Conservation (phyloP, 2,329 filamentous ascomycete species). For the Phaeosphaeria sp. region DNA sequence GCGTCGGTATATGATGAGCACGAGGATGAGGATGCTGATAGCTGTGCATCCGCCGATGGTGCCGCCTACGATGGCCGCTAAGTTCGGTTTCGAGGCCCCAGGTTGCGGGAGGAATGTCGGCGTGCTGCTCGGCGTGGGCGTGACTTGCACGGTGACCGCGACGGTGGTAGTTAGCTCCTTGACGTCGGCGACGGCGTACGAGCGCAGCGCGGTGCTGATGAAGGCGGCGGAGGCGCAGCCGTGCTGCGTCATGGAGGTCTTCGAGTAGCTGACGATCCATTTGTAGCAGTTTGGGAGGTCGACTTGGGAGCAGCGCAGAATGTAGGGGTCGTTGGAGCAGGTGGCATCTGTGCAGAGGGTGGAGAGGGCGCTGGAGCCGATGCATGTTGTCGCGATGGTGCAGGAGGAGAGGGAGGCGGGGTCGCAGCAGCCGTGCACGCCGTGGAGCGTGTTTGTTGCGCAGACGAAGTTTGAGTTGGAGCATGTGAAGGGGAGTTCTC, state of each 20-base stretch:
- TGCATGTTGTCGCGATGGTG: conserved; percentile 40
- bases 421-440: conserved; percentile 45
- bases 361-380: conserved; percentile 30
- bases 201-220: conserved; percentile 25
- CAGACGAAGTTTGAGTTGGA: conserved; percentile 31
- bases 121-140: background rate
- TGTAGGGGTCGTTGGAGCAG: conserved; percentile 31
- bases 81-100: conserved; percentile 13
- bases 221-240: conserved; percentile 33
- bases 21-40: conserved; percentile 29
- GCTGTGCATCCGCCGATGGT: conserved; percentile 39
- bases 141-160: conserved; percentile 11
- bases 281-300: conserved; percentile 34
- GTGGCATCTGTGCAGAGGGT: conserved; percentile 32
- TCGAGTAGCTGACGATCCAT: conserved; percentile 34
- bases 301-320: conserved; percentile 39
- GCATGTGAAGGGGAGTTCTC: conserved; percentile 42
- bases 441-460: conserved; percentile 41
- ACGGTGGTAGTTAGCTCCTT: conserved; percentile 3
- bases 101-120: conserved; percentile 1
- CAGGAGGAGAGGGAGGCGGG: conserved; percentile 26
- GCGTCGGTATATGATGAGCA: too few relatives aligned
- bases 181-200: background rate
- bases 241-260: conserved; percentile 37
- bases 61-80: conserved; percentile 43